Evolutionary conservation across 176 grass and related monocot species (phyloP), one percentile per base, ranked within the genome.

Genomic region (Paspalum notatum): DNA sequence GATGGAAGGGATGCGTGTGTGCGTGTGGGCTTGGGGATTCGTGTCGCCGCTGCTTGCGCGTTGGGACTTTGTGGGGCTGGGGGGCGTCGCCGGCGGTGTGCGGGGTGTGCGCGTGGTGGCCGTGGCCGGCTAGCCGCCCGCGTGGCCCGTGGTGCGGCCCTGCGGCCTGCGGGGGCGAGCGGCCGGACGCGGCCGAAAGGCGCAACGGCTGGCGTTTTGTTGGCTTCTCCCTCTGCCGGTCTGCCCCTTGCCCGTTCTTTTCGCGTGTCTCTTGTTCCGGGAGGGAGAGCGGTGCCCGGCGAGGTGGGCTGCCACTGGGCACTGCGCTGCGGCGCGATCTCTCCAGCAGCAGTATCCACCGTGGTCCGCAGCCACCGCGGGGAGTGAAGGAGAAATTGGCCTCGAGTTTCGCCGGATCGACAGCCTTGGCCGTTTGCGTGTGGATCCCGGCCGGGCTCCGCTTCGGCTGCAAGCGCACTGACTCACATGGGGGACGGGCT

Each of bases 201-300:
- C 46, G 57, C 41, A 50, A 60, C 80, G 53, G 84, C 80, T 69
- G 75, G 50, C 81, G 52, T 24, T 69, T 75, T 78, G 79, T 77
- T 82, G 54, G 42, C 11, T 61, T 8, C 24, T 10, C 65, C 7
- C 44, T 45, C 6, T 32, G 41, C 15, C 1, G n/a, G n/a, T n/a
- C n/a, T n/a, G n/a, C n/a, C n/a, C n/a, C n/a, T n/a, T n/a, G n/a
- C 42, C 42, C n/a, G 42, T 46, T 47, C 3, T 51, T 77, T 77
- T 63, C 57, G 75, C 56, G 43, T 77, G 44, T 56, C 75, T 66
- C 74, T 7, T n/a, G n/a, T 65, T 48, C 67, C 7, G 44, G 27
- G 15, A 3, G n/a, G n/a, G n/a, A n/a, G n/a, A n/a, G n/a, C n/a
- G n/a, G n/a, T n/a, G n/a, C n/a, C n/a, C n/a, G n/a, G n/a, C n/a